A percentile compares a stretch with the other conserved stretches of the same genome.
These are phyloP conservation scores for Trichoderma orchidacearum DNA, from an alignment of 495 filamentous ascomycete species.

Conservation along the genomic window DNA sequence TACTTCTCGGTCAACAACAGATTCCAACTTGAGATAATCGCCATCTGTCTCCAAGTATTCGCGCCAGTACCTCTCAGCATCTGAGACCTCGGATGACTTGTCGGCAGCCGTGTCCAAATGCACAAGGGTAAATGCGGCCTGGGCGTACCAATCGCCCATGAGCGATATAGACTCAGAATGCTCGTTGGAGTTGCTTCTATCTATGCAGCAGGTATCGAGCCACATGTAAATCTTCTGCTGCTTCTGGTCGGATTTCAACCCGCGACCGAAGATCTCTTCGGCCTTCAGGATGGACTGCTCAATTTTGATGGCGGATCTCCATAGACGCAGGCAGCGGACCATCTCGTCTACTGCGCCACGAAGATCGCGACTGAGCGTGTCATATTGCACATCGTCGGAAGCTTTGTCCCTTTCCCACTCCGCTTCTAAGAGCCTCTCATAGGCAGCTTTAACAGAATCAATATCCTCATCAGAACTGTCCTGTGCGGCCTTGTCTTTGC, in stretches of 20 bases:
- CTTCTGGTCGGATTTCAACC: slow-evolving; percentile 15
- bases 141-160: slow-evolving; percentile 36
- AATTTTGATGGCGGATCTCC: slow-evolving; percentile 27
- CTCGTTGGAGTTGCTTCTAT: slow-evolving; percentile 26
- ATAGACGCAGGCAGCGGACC: slow-evolving; percentile 17
- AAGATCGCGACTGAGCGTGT: slow-evolving; percentile 10
- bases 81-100: background rate
- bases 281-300: slow-evolving; percentile 16
- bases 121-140: slow-evolving; percentile 32
- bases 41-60: background rate
- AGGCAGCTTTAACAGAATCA: background rate
- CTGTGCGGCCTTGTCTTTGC: background rate
- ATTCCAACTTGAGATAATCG: slow-evolving; percentile 11
- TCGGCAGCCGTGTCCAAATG: slow-evolving; percentile 23
- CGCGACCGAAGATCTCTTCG: slow-evolving; percentile 18
- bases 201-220: slow-evolving; percentile 10
- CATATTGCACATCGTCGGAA: background rate
- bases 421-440: slow-evolving; percentile 3
- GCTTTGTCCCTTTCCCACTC: slow-evolving; percentile 4
- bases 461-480: background rate
- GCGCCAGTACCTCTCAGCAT: background rate
- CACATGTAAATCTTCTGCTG: slow-evolving; percentile 29
- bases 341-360: slow-evolving; percentile 23
- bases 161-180: slow-evolving; percentile 26
- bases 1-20: slow-evolving; percentile 6